Base-by-base conservation (phyloP, 768 basidiomycete genomes). In the Hemileccinum impolitum region DNA sequence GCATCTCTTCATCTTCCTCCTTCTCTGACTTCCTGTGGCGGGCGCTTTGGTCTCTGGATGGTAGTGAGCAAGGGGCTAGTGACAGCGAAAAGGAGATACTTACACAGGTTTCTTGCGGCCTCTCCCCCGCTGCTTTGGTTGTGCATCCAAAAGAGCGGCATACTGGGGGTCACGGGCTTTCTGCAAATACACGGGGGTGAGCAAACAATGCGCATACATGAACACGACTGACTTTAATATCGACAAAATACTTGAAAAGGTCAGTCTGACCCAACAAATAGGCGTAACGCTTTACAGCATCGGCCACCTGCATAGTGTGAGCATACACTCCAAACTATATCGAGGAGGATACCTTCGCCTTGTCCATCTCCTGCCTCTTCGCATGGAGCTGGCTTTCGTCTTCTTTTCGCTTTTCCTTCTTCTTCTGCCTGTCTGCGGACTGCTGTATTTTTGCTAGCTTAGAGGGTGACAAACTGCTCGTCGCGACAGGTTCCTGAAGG, bases 201-300 rank as follows among this genome's bases (percentile, higher is more conserved):
- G 38, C 7, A 36, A 12, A 17, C n/a, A 38, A n/a, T 23, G 12
- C 13, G 13, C 6, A 17, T 9, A 26, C 5, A 19, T 10, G 30
- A n/a, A 17, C 14, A 44, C 5, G 37, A 54, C 74, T 23, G 18
- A 89, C 92, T 80, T 96, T 96, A 69, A 97, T 86, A 65, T 97
- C 93, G 7, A 97, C 90, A 64, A 98, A 98, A 68, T 98, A 95
- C 58, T 93, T 92, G 76, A 99, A 99, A 17, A 99, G 76, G 56
- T 98, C 96, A 0, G 95, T 98, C 67, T 99, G 94, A 8, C 96
- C 96, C 2, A 99, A 79, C n/a, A 98, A 81, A 68, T 97, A 98
- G 2, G 90, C 90, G 65, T 97, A 98, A 15, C 94, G 86, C 67
- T 98, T 98, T 52, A 97, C 90, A 10, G 94, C 91, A 62, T 97